Conservation (phyloP, 176 grass and related monocot genomes). For the Elaeis guineensis region DNA sequence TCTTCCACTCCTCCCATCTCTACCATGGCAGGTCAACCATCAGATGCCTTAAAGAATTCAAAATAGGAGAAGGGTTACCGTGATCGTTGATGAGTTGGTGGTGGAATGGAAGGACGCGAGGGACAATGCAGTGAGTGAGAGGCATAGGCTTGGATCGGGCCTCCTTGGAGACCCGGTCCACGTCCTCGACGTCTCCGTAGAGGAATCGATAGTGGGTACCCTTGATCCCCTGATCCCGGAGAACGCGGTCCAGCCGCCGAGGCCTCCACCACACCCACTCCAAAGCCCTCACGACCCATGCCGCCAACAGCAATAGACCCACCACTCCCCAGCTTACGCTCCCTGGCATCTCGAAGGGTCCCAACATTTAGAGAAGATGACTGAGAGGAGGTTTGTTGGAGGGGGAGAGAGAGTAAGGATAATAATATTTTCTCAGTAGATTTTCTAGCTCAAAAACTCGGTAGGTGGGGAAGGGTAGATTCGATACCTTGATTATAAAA, state of each 20-base stretch:
- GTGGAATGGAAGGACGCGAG: background rate
- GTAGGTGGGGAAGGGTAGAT: no score
- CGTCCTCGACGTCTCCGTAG: background rate
- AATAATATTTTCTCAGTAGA: no score
- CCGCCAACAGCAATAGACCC: background rate
- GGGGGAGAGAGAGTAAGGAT: no score
- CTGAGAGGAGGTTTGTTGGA: no score
- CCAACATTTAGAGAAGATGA: no score
- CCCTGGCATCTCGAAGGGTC: background rate
- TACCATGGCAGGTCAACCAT: no score
- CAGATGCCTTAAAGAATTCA: no score
- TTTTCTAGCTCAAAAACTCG: no score
- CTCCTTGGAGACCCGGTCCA: background rate
- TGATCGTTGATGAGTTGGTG: background rate
- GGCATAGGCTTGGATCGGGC: background rate
- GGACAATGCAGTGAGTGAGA: background rate
- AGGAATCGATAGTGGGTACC: background rate
- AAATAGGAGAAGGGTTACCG: background rate
- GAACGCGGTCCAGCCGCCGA: background rate
- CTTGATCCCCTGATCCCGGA: background rate
- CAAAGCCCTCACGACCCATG: background rate
- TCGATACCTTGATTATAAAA: no score
- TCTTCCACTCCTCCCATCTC: no score
- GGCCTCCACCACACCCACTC: constrained; percentile 1
- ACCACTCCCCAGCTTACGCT: background rate